These are phyloP conservation scores for Phytopythium delawarense DNA, from an alignment of 352 stramenopile genomes.

Conservation along the genomic window DNA sequence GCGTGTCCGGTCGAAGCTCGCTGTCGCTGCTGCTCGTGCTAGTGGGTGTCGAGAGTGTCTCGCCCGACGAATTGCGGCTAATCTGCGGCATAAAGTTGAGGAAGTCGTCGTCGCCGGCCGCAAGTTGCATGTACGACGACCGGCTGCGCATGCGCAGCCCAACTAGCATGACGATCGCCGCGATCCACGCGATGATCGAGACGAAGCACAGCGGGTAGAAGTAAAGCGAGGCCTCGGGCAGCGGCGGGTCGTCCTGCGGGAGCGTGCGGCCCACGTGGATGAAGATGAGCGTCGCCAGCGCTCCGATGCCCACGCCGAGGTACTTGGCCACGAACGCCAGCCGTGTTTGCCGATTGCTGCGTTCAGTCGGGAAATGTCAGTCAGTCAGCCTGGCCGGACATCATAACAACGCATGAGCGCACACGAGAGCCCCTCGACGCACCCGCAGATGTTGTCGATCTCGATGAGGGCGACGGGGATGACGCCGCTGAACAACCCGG, in stretches of 20 bases:
- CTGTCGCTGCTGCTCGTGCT: conserved; percentile 29
- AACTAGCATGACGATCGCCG: conserved; percentile 60
- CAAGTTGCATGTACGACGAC: conserved; percentile 64
- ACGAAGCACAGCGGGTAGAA: conserved; percentile 79
- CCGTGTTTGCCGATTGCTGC: conserved; percentile 58
- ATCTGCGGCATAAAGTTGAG: conserved; percentile 41
- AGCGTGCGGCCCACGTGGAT: conserved; percentile 47
- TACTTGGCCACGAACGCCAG: conserved; percentile 62
- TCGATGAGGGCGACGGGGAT: conserved; percentile 71
- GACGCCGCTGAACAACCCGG: conserved; percentile 69
- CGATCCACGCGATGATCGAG: conserved; percentile 66
- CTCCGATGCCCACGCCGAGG: conserved; percentile 54
- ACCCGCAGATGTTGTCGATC: conserved; percentile 82
- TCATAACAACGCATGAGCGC: not conserved
- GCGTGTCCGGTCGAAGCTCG: conserved; percentile 4
- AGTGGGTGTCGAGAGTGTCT: conserved; percentile 12
- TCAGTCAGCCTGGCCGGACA: not conserved
- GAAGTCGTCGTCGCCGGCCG: conserved; percentile 45
- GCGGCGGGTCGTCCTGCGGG: conserved; percentile 28
- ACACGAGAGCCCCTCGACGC: not conserved
- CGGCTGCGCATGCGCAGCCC: conserved; percentile 57
- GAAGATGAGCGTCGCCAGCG: conserved; percentile 43
- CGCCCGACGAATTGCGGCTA: conserved; percentile 22
- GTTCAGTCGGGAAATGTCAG: not conserved
- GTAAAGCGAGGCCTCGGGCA: conserved; percentile 51